Percentiles rank a stretch among this genome's conserved stretches.
phyloP scores from a whole-genome alignment of 257 asterid genomes.

The Fraxinus quadrangulata region DNA sequence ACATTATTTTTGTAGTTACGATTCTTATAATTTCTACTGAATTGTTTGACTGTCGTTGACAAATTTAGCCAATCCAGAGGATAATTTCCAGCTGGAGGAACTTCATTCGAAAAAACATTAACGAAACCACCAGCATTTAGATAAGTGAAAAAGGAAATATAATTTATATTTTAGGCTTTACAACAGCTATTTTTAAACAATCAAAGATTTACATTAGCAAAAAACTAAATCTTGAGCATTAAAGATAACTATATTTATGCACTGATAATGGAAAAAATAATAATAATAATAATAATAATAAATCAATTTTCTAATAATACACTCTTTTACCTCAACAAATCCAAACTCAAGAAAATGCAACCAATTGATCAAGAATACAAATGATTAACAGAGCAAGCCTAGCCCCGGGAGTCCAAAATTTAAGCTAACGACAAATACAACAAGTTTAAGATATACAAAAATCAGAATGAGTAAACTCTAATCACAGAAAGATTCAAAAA shows the following conservation, averaged over 20 bases:
- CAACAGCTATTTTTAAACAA: constrained; percentile 8
- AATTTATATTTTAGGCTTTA: neutral
- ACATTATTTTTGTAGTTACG: neutral
- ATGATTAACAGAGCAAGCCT: neutral
- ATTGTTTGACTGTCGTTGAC: neutral
- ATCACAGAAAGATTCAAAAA: constrained; percentile 1
- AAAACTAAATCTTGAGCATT: constrained; percentile 5
- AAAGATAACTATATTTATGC: constrained; percentile 18
- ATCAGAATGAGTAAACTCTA: constrained; percentile 9
- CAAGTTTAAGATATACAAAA: neutral
- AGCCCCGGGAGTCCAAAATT: neutral
- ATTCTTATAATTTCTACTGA: neutral
- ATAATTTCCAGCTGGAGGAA: neutral
- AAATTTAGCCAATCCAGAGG: neutral
- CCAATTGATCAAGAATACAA: constrained; percentile 9
- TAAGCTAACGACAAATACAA: constrained; percentile 2
- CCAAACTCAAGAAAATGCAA: constrained; percentile 24
- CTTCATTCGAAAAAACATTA: neutral
- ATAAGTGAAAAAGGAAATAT: neutral
- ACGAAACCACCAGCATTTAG: constrained; percentile 12
- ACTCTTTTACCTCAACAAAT: constrained; percentile 16
- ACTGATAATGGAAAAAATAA: neutral
- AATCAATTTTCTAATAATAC: too few relatives aligned
- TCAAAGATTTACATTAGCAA: constrained; percentile 5
- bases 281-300: too few relatives aligned